Conservation (phyloP, 2,329 filamentous ascomycete species). For the Sphaceloma murrayae region DNA sequence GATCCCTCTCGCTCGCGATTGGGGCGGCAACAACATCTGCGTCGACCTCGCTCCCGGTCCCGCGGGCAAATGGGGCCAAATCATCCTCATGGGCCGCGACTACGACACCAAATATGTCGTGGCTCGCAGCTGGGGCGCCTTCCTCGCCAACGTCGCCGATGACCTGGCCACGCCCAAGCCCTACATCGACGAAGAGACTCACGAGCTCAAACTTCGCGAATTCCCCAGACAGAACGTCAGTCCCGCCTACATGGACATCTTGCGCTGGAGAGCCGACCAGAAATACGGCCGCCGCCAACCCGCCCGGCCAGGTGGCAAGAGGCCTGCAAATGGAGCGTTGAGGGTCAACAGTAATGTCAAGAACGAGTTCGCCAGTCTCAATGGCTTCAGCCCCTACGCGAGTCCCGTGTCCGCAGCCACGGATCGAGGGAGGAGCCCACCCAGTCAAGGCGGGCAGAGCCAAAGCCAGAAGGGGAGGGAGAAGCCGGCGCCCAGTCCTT, state of each 20-base stretch:
- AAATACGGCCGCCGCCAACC: constrained; percentile 62
- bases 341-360: constrained; percentile 46
- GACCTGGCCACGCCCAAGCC: constrained; percentile 85
- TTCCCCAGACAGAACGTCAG: constrained; percentile 86
- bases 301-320: constrained; percentile 32
- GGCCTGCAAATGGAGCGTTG: constrained; percentile 29
- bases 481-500: constrained; percentile 42
- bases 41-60: constrained; percentile 88
- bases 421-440: too few relatives aligned
- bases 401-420: constrained; percentile 52
- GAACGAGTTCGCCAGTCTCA: constrained; percentile 36
- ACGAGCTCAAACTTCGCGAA: constrained; percentile 83
- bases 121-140: constrained; percentile 79
- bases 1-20: constrained; percentile 94
- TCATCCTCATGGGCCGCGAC: constrained; percentile 93
- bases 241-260: constrained; percentile 85
- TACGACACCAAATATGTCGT: constrained; percentile 98
- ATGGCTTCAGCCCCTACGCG: constrained; percentile 52
- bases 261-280: constrained; percentile 91
- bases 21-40: constrained; percentile 96
- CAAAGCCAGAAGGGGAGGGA: neutral
- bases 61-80: constrained; percentile 84
- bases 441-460: too few relatives aligned
- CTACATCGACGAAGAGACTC: constrained; percentile 82
- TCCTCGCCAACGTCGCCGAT: constrained; percentile 79